These are phyloP conservation scores for Delitschia confertaspora DNA, from an alignment of 495 filamentous ascomycete genomes.

Conservation along the genomic window DNA sequence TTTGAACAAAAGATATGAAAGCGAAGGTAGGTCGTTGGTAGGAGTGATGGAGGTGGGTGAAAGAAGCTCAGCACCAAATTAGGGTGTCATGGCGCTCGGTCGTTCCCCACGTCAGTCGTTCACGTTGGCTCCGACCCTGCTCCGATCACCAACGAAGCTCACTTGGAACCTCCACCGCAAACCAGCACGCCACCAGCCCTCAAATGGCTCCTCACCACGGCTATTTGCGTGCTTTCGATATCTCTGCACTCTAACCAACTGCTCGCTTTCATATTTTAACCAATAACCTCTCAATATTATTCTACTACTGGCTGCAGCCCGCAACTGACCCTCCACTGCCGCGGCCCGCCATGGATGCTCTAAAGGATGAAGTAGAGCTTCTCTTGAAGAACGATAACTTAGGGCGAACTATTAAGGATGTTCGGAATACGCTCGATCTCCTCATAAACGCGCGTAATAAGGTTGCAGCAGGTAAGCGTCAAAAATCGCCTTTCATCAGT, in stretches of 20 bases:
- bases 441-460: constrained; percentile 60
- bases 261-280: no score
- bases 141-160: constrained; percentile 8
- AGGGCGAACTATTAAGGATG: constrained; percentile 60
- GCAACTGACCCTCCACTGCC: not conserved
- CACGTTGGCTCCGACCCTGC: constrained; percentile 7
- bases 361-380: constrained; percentile 43
- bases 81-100: not conserved
- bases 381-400: constrained; percentile 63
- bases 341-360: constrained; percentile 50
- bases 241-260: no score
- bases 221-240: no score
- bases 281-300: no score
- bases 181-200: constrained; percentile 2
- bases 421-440: constrained; percentile 69
- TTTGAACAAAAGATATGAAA: no score
- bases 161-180: no score
- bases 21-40: no score
- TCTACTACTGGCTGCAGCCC: no score
- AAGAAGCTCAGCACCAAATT: no score
- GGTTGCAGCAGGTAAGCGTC: constrained; percentile 22
- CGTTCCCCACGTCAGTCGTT: constrained; percentile 15
- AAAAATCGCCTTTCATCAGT: not conserved
- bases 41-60: not conserved
- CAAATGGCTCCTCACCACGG: not conserved